A percentile compares a stretch with the other conserved stretches of the same genome.
These are phyloP conservation scores for Arachnomyces sp. DNA, from an alignment of 2,329 filamentous ascomycete genomes.

Conservation along the genomic window DNA sequence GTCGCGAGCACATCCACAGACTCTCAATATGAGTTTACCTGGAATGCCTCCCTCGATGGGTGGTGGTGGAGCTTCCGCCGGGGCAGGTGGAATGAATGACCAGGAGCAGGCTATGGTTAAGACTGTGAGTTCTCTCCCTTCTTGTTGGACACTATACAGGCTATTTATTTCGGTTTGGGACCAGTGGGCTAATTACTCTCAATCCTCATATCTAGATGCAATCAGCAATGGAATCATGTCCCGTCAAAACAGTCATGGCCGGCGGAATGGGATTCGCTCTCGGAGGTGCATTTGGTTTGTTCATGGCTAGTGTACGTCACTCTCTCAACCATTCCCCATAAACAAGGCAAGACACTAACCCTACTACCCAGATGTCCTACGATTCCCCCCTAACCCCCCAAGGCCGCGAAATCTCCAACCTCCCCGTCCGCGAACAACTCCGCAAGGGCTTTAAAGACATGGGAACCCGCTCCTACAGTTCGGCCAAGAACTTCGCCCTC, in stretches of 20 bases:
- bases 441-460: slow-evolving; percentile 87
- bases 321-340: background rate
- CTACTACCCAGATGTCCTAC: slow-evolving; percentile 74
- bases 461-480: slow-evolving; percentile 72
- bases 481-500: slow-evolving; percentile 89
- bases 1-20: background rate
- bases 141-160: background rate
- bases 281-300: slow-evolving; percentile 88
- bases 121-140: slow-evolving; percentile 25
- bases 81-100: slow-evolving; percentile 34
- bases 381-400: slow-evolving; percentile 72
- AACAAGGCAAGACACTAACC: background rate
- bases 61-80: slow-evolving; percentile 11
- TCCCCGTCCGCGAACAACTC: slow-evolving; percentile 79
- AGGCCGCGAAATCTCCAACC: slow-evolving; percentile 48
- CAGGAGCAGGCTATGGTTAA: slow-evolving; percentile 43
- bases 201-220: no score
- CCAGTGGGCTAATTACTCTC: no score
- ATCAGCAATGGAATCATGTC: slow-evolving; percentile 83
- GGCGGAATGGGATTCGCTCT: slow-evolving; percentile 92
- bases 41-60: slow-evolving; percentile 22
- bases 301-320: slow-evolving; percentile 83
- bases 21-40: slow-evolving; percentile 28
- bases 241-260: slow-evolving; percentile 78
- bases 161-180: slow-evolving; percentile 5